These are phyloP conservation scores for Lactarius trivialis DNA, from an alignment of 768 basidiomycete species.

Conservation along the genomic window DNA sequence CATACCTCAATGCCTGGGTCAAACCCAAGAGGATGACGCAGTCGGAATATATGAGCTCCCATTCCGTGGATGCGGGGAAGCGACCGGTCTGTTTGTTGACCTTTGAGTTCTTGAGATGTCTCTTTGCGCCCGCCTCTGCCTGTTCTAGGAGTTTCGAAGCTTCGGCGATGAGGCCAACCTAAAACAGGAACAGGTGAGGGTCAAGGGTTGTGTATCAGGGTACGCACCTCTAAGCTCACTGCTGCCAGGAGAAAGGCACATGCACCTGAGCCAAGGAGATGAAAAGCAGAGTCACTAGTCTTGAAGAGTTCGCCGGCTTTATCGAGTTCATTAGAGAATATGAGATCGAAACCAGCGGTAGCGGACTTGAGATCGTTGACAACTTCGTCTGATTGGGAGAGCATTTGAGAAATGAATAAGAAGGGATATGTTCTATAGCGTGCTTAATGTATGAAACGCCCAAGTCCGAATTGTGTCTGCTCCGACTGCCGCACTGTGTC, in stretches of 20 bases:
- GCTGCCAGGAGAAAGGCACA: conserved; percentile 73
- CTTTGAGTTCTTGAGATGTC: conserved; percentile 38
- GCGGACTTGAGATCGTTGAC: conserved; percentile 32
- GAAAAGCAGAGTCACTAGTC: conserved; percentile 55
- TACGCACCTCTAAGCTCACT: conserved; percentile 66
- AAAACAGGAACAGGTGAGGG: neutral
- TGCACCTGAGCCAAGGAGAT: conserved; percentile 64
- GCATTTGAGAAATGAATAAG: neutral
- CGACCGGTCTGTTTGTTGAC: conserved; percentile 30
- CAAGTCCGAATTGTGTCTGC: neutral
- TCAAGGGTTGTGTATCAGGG: neutral
- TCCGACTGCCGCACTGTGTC: too few relatives aligned
- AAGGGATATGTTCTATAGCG: neutral
- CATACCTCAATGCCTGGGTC: conserved; percentile 62
- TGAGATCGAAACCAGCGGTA: conserved; percentile 52
- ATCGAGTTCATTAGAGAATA: conserved; percentile 63
- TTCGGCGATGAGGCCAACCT: conserved; percentile 59
- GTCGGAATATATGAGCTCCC: conserved; percentile 72
- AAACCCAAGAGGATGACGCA: conserved; percentile 63
- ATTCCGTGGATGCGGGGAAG: conserved; percentile 63
- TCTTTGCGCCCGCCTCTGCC: conserved; percentile 57
- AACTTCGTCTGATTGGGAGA: conserved; percentile 26
- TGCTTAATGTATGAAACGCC: neutral
- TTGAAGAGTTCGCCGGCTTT: conserved; percentile 47
- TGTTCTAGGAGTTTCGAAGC: conserved; percentile 48